These are phyloP conservation scores for Panicum miliaceum DNA, from an alignment of 176 grass and related monocot species.

Conservation along the genomic window DNA sequence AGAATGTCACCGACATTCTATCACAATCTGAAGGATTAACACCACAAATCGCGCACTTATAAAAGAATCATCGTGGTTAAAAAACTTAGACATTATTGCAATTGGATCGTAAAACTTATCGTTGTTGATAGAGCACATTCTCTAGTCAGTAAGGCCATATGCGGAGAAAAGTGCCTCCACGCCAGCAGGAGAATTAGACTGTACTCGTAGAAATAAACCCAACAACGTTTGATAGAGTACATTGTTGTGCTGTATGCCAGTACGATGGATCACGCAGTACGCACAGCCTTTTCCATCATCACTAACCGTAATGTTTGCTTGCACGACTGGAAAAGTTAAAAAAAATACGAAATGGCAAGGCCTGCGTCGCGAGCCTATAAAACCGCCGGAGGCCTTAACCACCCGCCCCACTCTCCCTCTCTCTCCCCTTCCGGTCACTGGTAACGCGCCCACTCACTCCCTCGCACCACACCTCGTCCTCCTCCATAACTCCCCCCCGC, in stretches of 20 bases:
- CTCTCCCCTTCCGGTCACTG: background rate
- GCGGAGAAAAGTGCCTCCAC: background rate
- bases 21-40: background rate
- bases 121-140: background rate
- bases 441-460: conserved; percentile 28
- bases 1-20: background rate
- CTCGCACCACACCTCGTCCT: conserved; percentile 1
- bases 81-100: background rate
- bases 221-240: background rate
- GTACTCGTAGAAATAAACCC: background rate
- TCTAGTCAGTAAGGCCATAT: background rate
- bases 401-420: background rate
- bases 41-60: background rate
- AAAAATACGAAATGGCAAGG: background rate
- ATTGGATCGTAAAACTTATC: background rate
- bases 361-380: background rate
- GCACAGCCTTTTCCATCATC: background rate
- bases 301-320: background rate
- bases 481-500: background rate
- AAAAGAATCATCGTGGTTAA: background rate
- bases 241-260: background rate
- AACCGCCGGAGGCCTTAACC: background rate
- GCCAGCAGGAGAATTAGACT: background rate
- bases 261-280: background rate
- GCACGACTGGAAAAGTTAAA: background rate